Conservation (phyloP, 169 alveolate genomes). For the Cystoisospora suis region DNA sequence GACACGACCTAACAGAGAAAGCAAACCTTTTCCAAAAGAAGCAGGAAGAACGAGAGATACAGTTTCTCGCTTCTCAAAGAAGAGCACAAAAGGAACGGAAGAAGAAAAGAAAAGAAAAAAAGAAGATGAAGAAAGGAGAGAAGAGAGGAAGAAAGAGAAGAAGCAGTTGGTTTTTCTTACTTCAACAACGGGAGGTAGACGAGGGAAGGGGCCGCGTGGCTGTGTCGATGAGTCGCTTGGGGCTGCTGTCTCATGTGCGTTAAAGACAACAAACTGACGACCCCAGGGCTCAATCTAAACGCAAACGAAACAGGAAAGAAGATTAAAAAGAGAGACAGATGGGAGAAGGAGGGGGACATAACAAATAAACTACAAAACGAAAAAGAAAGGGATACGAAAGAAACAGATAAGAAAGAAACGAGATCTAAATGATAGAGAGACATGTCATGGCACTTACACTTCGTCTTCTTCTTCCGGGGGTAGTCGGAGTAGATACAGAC, state of each 20-base stretch:
- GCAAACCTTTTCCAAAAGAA: too few species aligned
- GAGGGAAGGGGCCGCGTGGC: constrained; percentile 43
- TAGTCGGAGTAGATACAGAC: too few species aligned
- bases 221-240: background rate
- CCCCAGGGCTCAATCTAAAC: constrained; percentile 66
- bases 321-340: background rate
- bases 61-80: too few species aligned
- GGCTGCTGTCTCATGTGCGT: constrained; percentile 30
- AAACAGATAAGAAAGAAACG: background rate
- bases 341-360: background rate
- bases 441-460: too few species aligned
- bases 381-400: background rate
- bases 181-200: constrained; percentile 29
- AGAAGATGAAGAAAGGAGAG: background rate
- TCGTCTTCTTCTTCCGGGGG: too few species aligned
- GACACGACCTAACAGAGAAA: too few species aligned
- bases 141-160: background rate
- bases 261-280: constrained; percentile 57
- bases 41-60: too few species aligned
- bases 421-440: background rate
- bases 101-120: background rate
- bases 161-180: background rate
- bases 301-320: too few species aligned
- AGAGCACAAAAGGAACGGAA: too few species aligned
- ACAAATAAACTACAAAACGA: background rate